Conservation (phyloP, 306 rosid genomes). For the Lathyrus aphaca region DNA sequence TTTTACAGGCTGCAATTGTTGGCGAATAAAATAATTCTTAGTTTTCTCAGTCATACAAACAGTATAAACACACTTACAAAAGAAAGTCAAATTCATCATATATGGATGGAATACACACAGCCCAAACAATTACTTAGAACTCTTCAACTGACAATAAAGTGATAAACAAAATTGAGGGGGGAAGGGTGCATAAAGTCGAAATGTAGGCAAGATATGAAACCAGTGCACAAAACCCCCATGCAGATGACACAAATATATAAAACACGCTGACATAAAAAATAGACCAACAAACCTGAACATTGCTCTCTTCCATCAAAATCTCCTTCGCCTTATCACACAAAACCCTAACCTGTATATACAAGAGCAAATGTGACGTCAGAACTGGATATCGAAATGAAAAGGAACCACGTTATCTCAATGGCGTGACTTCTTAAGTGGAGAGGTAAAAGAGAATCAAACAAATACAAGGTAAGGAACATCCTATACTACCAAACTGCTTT, state of each 20-base stretch:
- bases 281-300: slow-evolving; percentile 74
- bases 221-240: slow-evolving; percentile 3
- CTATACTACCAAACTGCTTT: slow-evolving; percentile 29
- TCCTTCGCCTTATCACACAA: slow-evolving; percentile 95
- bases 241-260: slow-evolving; percentile 4
- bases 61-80: background rate
- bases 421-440: background rate
- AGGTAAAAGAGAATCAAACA: background rate
- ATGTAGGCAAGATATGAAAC: background rate
- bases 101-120: background rate
- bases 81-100: slow-evolving; percentile 25
- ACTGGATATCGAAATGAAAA: slow-evolving; percentile 19
- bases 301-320: slow-evolving; percentile 95
- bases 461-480: slow-evolving; percentile 9
- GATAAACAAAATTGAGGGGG: background rate
- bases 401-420: slow-evolving; percentile 1
- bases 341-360: slow-evolving; percentile 63
- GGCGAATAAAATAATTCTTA: slow-evolving; percentile 34
- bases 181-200: slow-evolving; percentile 7
- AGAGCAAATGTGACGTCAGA: slow-evolving; percentile 18
- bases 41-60: slow-evolving; percentile 23
- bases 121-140: slow-evolving; percentile 5
- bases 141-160: slow-evolving; percentile 12
- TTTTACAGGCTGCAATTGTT: slow-evolving; percentile 79
- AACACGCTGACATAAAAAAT: slow-evolving; percentile 3